These are phyloP conservation scores for Podila epigama DNA, from an alignment of 192 early-diverging fungal genomes.

Conservation along the genomic window DNA sequence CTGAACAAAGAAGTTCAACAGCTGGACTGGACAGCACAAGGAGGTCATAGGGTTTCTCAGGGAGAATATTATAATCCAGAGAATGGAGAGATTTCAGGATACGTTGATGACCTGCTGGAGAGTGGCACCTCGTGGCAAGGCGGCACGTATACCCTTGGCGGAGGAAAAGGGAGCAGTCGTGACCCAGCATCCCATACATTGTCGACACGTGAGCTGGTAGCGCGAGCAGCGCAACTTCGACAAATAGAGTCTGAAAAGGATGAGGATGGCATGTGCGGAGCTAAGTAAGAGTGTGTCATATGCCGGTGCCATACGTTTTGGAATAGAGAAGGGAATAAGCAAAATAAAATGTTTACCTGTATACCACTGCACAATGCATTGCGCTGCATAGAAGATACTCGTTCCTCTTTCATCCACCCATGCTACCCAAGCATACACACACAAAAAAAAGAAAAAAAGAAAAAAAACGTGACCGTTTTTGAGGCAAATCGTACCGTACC, in stretches of 20 bases:
- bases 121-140: slow-evolving; percentile 54
- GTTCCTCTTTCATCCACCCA: no score
- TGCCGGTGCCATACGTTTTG: no score
- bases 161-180: slow-evolving; percentile 18
- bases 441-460: neutral
- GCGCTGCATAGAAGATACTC: no score
- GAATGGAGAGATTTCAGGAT: slow-evolving; percentile 33
- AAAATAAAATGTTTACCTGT: neutral
- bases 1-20: slow-evolving; percentile 71
- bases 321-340: no score
- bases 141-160: slow-evolving; percentile 69
- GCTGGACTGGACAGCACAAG: slow-evolving; percentile 59
- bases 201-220: slow-evolving; percentile 57
- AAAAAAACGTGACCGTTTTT: neutral
- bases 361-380: neutral
- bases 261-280: slow-evolving; percentile 57
- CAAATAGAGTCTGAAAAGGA: slow-evolving; percentile 73
- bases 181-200: slow-evolving; percentile 3
- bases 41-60: slow-evolving; percentile 30
- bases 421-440: neutral
- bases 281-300: neutral
- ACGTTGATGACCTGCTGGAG: slow-evolving; percentile 46
- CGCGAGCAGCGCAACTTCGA: slow-evolving; percentile 62
- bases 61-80: slow-evolving; percentile 53
- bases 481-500: neutral